A percentile compares a stretch with the other conserved stretches of the same genome.
These are phyloP conservation scores for Pachysandra terminalis DNA, from an alignment of 164 flowering plant genomes.

Conservation along the genomic window DNA sequence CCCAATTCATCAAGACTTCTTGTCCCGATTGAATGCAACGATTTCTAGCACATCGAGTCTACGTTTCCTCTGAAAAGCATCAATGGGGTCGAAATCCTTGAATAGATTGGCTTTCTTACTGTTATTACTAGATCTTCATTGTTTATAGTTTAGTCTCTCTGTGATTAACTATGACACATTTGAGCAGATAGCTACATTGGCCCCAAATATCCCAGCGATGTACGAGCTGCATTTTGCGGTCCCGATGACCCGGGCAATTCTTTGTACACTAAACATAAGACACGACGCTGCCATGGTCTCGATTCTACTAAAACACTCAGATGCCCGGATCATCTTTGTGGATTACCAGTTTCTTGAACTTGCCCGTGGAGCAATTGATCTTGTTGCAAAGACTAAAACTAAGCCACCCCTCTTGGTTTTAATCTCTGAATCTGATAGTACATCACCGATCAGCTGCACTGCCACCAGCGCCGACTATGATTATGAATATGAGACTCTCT, in stretches of 20 bases:
- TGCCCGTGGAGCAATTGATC: slow-evolving; percentile 37
- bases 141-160: neutral
- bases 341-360: slow-evolving; percentile 46
- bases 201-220: slow-evolving; percentile 73
- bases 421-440: slow-evolving; percentile 31
- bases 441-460: slow-evolving; percentile 3
- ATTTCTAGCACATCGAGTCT: neutral
- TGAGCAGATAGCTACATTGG: slow-evolving; percentile 54
- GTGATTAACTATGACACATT: neutral
- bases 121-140: too few species aligned
- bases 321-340: slow-evolving; percentile 57
- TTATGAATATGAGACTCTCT: slow-evolving; percentile 44
- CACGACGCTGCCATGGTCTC: slow-evolving; percentile 54
- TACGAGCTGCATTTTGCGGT: slow-evolving; percentile 74
- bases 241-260: slow-evolving; percentile 74
- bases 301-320: slow-evolving; percentile 45
- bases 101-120: too few species aligned
- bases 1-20: too few species aligned
- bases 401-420: slow-evolving; percentile 40
- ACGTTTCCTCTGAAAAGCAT: too few species aligned
- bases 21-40: neutral
- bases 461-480: neutral
- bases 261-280: slow-evolving; percentile 59
- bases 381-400: slow-evolving; percentile 21
- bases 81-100: neutral